These are phyloP conservation scores for Alternaria tenuissima DNA, from an alignment of 2,329 filamentous ascomycete genomes.

Conservation along the genomic window DNA sequence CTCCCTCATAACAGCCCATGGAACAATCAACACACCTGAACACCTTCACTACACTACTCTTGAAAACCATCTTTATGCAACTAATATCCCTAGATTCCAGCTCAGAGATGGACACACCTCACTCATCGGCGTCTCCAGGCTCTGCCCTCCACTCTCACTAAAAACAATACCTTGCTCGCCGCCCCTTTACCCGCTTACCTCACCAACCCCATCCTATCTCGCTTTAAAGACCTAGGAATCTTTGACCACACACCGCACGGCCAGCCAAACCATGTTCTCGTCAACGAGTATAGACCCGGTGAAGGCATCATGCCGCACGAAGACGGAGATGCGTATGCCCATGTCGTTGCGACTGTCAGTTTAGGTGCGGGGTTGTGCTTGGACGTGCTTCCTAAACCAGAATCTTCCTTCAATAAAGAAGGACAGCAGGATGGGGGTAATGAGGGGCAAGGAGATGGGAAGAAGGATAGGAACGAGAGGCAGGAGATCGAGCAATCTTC, in stretches of 20 bases:
- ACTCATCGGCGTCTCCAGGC: constrained; percentile 90
- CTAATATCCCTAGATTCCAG: constrained; percentile 52
- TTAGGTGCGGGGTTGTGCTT: constrained; percentile 80
- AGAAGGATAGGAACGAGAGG: not conserved
- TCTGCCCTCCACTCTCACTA: constrained; percentile 83
- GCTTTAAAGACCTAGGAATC: constrained; percentile 58
- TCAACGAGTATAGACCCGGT: constrained; percentile 89
- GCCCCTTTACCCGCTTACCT: constrained; percentile 80
- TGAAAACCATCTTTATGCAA: not conserved
- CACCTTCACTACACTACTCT: not conserved
- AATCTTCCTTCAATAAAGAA: constrained; percentile 36
- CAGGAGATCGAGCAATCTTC: not conserved
- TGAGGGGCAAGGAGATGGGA: not conserved
- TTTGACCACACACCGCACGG: constrained; percentile 74
- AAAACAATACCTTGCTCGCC: constrained; percentile 74
- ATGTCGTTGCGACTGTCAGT: constrained; percentile 90
- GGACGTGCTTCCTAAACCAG: constrained; percentile 67
- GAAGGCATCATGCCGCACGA: constrained; percentile 98
- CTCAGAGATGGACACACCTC: constrained; percentile 80
- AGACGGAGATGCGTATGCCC: constrained; percentile 86
- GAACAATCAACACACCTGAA: not conserved
- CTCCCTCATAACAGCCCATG: not conserved
- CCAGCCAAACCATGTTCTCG: constrained; percentile 85
- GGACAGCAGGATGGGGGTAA: constrained; percentile 52
- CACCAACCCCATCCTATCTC: constrained; percentile 71